A percentile compares a stretch with the other conserved stretches of the same genome.
phyloP scores from a whole-genome alignment of 192 early-diverging fungal species.

The Funneliformis geosporum region DNA sequence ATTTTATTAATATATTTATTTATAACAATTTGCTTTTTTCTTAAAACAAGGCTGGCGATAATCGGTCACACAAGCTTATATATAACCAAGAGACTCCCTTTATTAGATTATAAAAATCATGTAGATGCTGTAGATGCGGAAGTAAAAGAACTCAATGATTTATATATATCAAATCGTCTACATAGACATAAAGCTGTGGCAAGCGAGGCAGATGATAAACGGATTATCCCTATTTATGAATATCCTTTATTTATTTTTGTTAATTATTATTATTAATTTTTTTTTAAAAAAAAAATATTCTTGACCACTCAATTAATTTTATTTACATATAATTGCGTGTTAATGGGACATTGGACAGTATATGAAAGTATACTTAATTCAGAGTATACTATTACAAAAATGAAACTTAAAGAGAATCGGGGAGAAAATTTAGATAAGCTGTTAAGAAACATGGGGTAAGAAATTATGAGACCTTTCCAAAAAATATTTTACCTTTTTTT shows the following conservation, averaged over 20 bases:
- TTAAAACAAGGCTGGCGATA: constrained; percentile 5
- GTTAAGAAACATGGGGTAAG: constrained; percentile 14
- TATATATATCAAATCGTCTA: not conserved
- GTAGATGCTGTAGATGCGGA: not conserved
- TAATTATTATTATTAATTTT: not conserved
- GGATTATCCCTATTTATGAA: constrained; percentile 4
- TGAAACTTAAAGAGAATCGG: constrained; percentile 5
- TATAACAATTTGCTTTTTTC: not conserved
- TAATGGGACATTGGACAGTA: constrained; percentile 21
- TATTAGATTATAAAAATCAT: not conserved
- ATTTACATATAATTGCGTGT: constrained; percentile 18
- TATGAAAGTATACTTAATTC: constrained; percentile 26
- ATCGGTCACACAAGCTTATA: constrained; percentile 17
- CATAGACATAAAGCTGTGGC: not conserved
- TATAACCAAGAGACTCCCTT: not conserved
- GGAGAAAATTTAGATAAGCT: not conserved
- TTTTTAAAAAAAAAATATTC: not conserved
- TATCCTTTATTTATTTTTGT: not conserved
- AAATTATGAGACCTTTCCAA: not conserved
- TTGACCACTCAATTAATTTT: not conserved
- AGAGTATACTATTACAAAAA: constrained; percentile 4
- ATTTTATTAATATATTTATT: not conserved
- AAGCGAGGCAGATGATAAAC: not conserved
- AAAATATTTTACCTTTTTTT: not conserved
- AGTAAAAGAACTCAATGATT: constrained; percentile 8